Evolutionary conservation across 768 basidiomycete genomes (phyloP).

Genomic region (Suillus ampliporus): DNA sequence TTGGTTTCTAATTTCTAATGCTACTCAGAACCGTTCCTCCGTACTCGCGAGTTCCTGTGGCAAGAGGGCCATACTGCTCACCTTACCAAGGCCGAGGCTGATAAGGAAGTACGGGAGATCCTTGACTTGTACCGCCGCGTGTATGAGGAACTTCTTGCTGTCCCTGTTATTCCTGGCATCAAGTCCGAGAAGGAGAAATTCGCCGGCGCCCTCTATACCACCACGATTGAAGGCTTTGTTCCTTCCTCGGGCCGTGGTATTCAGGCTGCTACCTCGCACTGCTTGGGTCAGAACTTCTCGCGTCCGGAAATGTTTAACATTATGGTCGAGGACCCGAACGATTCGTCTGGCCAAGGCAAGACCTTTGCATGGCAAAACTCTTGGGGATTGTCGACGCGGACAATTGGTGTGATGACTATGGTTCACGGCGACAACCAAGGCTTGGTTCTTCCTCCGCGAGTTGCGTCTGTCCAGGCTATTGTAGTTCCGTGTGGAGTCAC

Average conservation of each 20-base stretch:
- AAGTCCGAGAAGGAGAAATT: slow-evolving; percentile 99
- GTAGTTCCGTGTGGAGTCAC: slow-evolving; percentile 95
- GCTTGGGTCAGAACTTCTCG: slow-evolving; percentile 98
- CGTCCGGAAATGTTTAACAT: slow-evolving; percentile 98
- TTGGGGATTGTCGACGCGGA: slow-evolving; percentile 96
- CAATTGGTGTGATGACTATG: slow-evolving; percentile 99
- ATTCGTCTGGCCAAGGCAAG: slow-evolving; percentile 69
- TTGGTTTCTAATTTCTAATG: background rate
- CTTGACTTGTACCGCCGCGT: slow-evolving; percentile 95
- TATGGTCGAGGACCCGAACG: slow-evolving; percentile 91
- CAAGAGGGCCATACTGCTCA: slow-evolving; percentile 99
- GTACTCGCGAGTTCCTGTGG: slow-evolving; percentile 99
- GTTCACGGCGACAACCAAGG: slow-evolving; percentile 98
- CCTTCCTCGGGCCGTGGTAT: slow-evolving; percentile 97
- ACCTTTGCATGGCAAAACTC: slow-evolving; percentile 96
- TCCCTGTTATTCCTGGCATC: slow-evolving; percentile 95
- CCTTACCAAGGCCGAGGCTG: slow-evolving; percentile 88
- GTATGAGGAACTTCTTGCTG: slow-evolving; percentile 96
- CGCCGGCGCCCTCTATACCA: slow-evolving; percentile 97
- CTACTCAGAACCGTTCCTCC: slow-evolving; percentile 88
- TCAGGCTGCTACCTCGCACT: slow-evolving; percentile 97
- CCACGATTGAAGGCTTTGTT: slow-evolving; percentile 97
- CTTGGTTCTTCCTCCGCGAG: slow-evolving; percentile 94
- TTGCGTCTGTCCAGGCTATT: slow-evolving; percentile 90
- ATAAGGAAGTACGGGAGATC: slow-evolving; percentile 89